Base-by-base conservation (phyloP, 768 basidiomycete species). In the Phaeolepiota aurea region DNA sequence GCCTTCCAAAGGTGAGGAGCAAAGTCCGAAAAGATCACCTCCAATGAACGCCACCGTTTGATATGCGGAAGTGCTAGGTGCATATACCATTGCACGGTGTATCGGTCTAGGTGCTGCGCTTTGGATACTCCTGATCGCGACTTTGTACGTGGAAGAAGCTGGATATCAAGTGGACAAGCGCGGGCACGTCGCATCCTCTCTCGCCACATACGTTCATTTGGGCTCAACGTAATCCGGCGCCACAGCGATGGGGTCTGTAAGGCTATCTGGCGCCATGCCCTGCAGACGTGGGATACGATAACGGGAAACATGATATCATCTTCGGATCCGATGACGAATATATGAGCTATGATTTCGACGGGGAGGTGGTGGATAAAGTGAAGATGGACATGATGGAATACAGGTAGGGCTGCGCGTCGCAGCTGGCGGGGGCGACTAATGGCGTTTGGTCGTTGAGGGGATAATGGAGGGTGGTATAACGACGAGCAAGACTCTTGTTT, bases 1-100 rank as follows among this genome's bases (percentile, higher is more conserved):
- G 78, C 75, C 38, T 78, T 80, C 76, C 77, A 82, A n/a, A 85
- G 62, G 53, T 73, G 77, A 1, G 81, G 81, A 2, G 72, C 64
- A 41, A 77, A 76, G 12, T 69, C 63, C 25, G 61, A 45, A 55
- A 85, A 78, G 13, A 57, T 58, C 34, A 85, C 68, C 39, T 74
- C 64, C 12, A 87, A 66, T 10, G 82, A 82, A 37, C 82, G 74
- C 69, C 77, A 77, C 33, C 71, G 70, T 38, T 61, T 61, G 38
- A 81, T 61, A 48, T 73, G 63, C 3, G 74, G 71, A 13, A 59
- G 44, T 58, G 75, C 72, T 37, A 76, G 51, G 50, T 78, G 72
- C 70, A 84, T 76, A 48, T 76, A 75, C 61, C 74, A 66, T 47
- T 81, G 74, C 21, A 82, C 74, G 19, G 59, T 56, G 43, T 71